These are phyloP conservation scores for Gynostemma pentaphyllum DNA, from an alignment of 306 rosid genomes.

Conservation along the genomic window DNA sequence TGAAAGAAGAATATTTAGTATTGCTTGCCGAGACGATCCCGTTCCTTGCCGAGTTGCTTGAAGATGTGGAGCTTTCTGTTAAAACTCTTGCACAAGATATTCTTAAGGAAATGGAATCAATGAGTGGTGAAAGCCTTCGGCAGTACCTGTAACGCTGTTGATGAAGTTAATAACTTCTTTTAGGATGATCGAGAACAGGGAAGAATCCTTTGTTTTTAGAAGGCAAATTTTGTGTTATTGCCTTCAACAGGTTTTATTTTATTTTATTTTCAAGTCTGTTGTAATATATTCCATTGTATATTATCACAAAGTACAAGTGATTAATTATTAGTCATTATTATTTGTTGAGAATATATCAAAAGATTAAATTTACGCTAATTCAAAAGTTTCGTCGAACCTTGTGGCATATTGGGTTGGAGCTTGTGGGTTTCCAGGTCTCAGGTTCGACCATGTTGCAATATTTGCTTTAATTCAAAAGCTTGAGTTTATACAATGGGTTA, in stretches of 20 bases:
- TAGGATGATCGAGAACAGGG: not conserved
- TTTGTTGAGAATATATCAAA: too few species aligned
- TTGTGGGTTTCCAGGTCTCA: too few species aligned
- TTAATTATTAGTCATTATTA: too few species aligned
- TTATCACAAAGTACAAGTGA: not conserved
- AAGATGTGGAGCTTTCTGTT: slow-evolving; percentile 77
- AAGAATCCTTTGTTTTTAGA: not conserved
- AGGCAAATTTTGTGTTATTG: slow-evolving; percentile 5
- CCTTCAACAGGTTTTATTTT: not conserved
- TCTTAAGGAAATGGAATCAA: slow-evolving; percentile 63
- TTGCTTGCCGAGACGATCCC: slow-evolving; percentile 82
- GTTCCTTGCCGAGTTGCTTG: slow-evolving; percentile 84
- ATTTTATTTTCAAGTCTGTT: not conserved
- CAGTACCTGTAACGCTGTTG: slow-evolving; percentile 33
- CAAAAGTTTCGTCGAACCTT: too few species aligned
- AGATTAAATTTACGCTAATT: too few species aligned
- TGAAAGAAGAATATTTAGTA: slow-evolving; percentile 80
- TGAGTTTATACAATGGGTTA: too few species aligned
- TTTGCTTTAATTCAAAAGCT: too few species aligned
- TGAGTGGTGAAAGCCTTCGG: slow-evolving; percentile 71
- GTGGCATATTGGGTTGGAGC: too few species aligned
- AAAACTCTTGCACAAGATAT: slow-evolving; percentile 76
- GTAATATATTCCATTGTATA: slow-evolving; percentile 1
- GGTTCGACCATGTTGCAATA: too few species aligned
- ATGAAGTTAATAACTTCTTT: too few species aligned